phyloP scores from a whole-genome alignment of 345 rosid genomes.

The Moricandia moricandioides region DNA sequence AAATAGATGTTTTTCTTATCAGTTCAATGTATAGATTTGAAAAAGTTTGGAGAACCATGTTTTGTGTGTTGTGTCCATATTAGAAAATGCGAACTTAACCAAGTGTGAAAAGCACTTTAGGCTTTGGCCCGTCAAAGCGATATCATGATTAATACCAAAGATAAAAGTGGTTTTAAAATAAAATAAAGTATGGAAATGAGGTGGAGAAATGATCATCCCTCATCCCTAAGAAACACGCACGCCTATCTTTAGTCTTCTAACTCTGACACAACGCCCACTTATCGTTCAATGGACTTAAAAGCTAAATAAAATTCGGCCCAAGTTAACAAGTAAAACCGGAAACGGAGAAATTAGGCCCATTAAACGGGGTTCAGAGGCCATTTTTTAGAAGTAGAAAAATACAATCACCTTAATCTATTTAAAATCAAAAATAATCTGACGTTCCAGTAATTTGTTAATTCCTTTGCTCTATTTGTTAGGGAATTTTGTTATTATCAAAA shows the following conservation, averaged over 20 bases:
- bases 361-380: background rate
- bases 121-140: background rate
- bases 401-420: background rate
- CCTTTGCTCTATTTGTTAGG: background rate
- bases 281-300: background rate
- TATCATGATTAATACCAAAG: constrained; percentile 15
- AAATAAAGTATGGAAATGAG: background rate
- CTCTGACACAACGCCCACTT: background rate
- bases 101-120: constrained; percentile 18
- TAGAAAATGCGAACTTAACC: background rate
- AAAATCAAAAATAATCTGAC: background rate
- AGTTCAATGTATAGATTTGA: background rate
- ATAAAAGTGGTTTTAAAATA: background rate
- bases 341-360: background rate
- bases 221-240: constrained; percentile 7
- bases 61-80: background rate
- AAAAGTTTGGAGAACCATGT: constrained; percentile 1
- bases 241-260: constrained; percentile 5
- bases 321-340: background rate
- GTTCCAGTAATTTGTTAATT: background rate
- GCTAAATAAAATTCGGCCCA: background rate
- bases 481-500: background rate
- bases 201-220: constrained; percentile 17
- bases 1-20: background rate
- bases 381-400: background rate